Conservation (phyloP, 1,139 yeast genomes). For the Suhomyces chickasaworum region DNA sequence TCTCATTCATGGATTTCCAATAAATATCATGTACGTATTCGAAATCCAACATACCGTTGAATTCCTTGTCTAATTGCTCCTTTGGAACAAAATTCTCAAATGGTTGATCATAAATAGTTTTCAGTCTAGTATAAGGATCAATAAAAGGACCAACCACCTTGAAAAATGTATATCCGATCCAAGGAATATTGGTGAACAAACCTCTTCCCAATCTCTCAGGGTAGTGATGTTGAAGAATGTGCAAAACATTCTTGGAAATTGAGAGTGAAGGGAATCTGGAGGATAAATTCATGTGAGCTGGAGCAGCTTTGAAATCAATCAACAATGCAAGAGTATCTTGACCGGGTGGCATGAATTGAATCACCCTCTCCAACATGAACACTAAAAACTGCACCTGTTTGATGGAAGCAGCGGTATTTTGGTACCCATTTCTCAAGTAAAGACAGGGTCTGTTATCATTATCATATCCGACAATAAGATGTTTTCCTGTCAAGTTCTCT, state of each 20-base stretch:
- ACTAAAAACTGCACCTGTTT: slow-evolving; percentile 93
- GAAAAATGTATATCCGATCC: slow-evolving; percentile 51
- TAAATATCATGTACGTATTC: slow-evolving; percentile 46
- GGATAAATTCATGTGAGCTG: slow-evolving; percentile 41
- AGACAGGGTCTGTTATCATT: slow-evolving; percentile 87
- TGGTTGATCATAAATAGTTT: slow-evolving; percentile 52
- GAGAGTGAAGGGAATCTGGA: slow-evolving; percentile 47
- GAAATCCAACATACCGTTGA: slow-evolving; percentile 46
- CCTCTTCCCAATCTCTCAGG: slow-evolving; percentile 53
- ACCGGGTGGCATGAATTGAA: slow-evolving; percentile 93
- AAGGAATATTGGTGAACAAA: slow-evolving; percentile 49
- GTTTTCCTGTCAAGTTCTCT: slow-evolving; percentile 87
- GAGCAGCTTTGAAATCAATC: slow-evolving; percentile 80
- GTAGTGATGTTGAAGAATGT: slow-evolving; percentile 88
- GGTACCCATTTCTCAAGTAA: slow-evolving; percentile 88
- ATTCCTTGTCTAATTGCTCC: slow-evolving; percentile 50
- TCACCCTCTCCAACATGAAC: slow-evolving; percentile 84
- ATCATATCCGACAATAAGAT: slow-evolving; percentile 86
- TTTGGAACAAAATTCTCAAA: slow-evolving; percentile 48
- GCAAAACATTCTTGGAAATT: slow-evolving; percentile 68
- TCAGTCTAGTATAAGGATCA: slow-evolving; percentile 52
- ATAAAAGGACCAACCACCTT: slow-evolving; percentile 52
- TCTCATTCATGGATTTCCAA: slow-evolving; percentile 46
- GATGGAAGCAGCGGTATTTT: slow-evolving; percentile 83
- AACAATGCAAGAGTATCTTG: slow-evolving; percentile 88